These are phyloP conservation scores for Pinus taeda DNA, from an alignment of 75 land plant genomes.

Conservation along the genomic window DNA sequence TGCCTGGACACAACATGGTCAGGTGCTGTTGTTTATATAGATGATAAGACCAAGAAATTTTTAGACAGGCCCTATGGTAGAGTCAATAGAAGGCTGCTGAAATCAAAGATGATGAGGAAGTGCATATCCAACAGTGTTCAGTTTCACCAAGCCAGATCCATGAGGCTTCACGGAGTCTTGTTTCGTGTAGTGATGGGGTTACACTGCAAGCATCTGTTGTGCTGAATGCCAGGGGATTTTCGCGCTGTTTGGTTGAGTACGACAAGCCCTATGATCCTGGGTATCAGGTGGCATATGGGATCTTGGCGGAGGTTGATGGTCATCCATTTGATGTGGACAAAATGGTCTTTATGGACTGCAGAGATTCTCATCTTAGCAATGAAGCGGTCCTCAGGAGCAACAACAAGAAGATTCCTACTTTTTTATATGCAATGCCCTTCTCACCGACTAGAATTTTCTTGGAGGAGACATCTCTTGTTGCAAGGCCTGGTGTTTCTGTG, in stretches of 20 bases:
- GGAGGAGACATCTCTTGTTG: slow-evolving; percentile 97
- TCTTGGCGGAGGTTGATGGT: slow-evolving; percentile 89
- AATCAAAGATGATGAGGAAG: slow-evolving; percentile 89
- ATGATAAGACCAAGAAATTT: slow-evolving; percentile 60
- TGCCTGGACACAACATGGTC: slow-evolving; percentile 95
- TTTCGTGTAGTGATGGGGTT: slow-evolving; percentile 81
- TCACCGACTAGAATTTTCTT: slow-evolving; percentile 79
- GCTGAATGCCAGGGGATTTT: slow-evolving; percentile 95
- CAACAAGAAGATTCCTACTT: slow-evolving; percentile 80
- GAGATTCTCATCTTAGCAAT: slow-evolving; percentile 73
- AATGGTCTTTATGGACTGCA: slow-evolving; percentile 99
- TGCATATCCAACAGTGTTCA: slow-evolving; percentile 86
- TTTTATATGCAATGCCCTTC: slow-evolving; percentile 98
- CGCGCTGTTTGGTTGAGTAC: slow-evolving; percentile 84
- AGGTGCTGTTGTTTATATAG: slow-evolving; percentile 74
- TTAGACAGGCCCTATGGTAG: slow-evolving; percentile 90
- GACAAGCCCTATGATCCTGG: slow-evolving; percentile 98
- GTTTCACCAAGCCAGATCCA: slow-evolving; percentile 80
- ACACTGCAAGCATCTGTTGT: slow-evolving; percentile 72
- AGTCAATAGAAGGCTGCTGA: slow-evolving; percentile 79
- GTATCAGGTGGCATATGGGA: slow-evolving; percentile 96
- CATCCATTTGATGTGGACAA: slow-evolving; percentile 95
- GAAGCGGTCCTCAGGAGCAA: slow-evolving; percentile 31
- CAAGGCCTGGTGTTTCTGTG: slow-evolving; percentile 83
- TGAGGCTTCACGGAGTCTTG: slow-evolving; percentile 50